Evolutionary conservation across 1,139 yeast species (phyloP), one percentile per base, ranked within the genome.

Genomic region (Pichia sp.): DNA sequence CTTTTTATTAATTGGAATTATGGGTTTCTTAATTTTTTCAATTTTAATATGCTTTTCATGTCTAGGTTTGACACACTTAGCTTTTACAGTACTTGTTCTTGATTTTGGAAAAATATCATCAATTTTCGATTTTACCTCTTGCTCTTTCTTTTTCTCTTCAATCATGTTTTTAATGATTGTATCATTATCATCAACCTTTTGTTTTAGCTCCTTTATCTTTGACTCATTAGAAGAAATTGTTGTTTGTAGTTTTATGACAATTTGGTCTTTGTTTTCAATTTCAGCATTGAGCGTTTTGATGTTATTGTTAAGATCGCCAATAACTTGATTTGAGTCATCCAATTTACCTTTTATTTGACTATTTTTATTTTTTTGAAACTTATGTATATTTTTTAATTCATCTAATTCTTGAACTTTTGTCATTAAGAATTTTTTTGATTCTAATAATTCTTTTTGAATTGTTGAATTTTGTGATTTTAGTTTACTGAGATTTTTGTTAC

Each of bases 81-180:
- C 13, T 3, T 36, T 36, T 6, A 23, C 18, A 5, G 48, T 46
- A 16, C 48, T 46, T 5, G 45, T 46, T 35, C 48, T 42, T 3
- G 48, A 46, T 13, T 42, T 26, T 3, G 48, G 25, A n/a, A 46
- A 46, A 23, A 44, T 23, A 22, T 20, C 23, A 18, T 7, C 8
- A 11, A n/a, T 16, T 26, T 36, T 27, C n/a, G 23, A 12, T 20
- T 7, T 20, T 27, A n/a, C 9, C 7, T 27, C 9, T 32, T 26
- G 13, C 11, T 6, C 20, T 22, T 26, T 27, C 12, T 29, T 36
- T 15, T 26, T 12, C 8, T 27, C 40, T 18, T 20, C 45, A 8
- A n/a, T 24, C 11, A 34, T 12, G 13, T 34, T 39, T 6, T 22
- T 26, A 3, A 13, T 15, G 7, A 29, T 22, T 37, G 22, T 6